phyloP scores from a whole-genome alignment of 148 eudicot species.

The Agrostemma githago region DNA sequence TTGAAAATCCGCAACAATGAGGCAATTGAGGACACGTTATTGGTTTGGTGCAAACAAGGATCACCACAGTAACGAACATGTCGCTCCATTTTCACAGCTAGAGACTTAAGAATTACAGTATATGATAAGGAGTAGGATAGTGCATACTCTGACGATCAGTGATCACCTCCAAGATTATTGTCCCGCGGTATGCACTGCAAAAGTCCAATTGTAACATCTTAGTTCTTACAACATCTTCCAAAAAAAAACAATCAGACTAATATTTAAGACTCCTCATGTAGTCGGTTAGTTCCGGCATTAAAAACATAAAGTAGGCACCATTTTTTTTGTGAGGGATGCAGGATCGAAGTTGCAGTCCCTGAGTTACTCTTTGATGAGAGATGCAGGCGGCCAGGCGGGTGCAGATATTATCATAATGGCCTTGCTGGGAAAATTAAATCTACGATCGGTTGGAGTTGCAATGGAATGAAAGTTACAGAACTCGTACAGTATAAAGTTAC shows the following conservation, averaged over 20 bases:
- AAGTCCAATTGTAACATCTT: background rate
- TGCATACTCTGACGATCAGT: background rate
- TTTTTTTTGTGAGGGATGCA: background rate
- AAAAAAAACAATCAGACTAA: background rate
- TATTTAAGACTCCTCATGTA: background rate
- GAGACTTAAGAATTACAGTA: background rate
- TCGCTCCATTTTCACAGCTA: background rate
- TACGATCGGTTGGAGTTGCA: no score
- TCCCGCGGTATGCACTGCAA: background rate
- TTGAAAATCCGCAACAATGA: background rate
- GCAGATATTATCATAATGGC: background rate
- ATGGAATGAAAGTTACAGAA: no score
- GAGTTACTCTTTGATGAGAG: background rate
- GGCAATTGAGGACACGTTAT: background rate
- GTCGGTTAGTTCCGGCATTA: background rate
- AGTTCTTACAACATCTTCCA: background rate
- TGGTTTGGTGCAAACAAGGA: background rate
- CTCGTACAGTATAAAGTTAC: no score
- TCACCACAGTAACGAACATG: background rate
- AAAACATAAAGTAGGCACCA: background rate
- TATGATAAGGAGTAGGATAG: background rate
- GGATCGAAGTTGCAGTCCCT: background rate
- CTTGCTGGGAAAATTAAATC: background rate
- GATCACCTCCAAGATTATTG: constrained; percentile 1
- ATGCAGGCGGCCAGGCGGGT: background rate